Base-by-base conservation (phyloP, 2,329 filamentous ascomycete species). In the Diatrype stigma region DNA sequence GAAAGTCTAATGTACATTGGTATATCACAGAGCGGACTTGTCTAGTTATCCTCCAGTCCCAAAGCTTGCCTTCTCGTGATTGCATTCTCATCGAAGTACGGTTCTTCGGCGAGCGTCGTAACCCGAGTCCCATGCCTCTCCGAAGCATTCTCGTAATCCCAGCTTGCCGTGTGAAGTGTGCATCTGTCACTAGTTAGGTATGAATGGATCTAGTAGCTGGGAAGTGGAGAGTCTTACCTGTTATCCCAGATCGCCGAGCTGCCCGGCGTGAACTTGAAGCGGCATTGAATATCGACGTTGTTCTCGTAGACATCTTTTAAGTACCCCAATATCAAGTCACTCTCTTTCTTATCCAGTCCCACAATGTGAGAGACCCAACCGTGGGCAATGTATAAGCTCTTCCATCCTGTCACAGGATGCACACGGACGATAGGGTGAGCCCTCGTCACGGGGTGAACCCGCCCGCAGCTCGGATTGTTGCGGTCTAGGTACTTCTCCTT, bases 401-500 rank as follows among this genome's bases (percentile, higher is more conserved):
- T 30, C 26, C 26, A 30, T 10, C 26, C 26, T 30, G 26, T 55
- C 55, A 66, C 67, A 1, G 86, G 86, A 62, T 89, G 86, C 1
- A 85, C 85, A 21, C 85, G 73, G 0, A 89, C 81, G 49, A 89
- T 67, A 0, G 86, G 86, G 60, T 90, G 86, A 42, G 84, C 76
- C 4, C 76, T 81, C 22, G 75, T 77, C 4, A 89, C 77, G 0
- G 86, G 84, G 50, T 87, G 84, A 30, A 86, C 77, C 16, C 86
- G 75, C 6, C 71, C 69, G n/a, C 63, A 65, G 23, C 65, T 63
- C 3, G 63, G 65, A 35, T 70, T 63, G 3, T 65, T 60, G 12
- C 58, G 60, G 12, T 65, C 68, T 30, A 30, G 26, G 26, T 30
- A 30, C 14, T 63, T 60, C n/a, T 71, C 68, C 0, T 68, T 69